Evolutionary conservation across 306 rosid species (phyloP).

Genomic region (Sindora glabra): DNA sequence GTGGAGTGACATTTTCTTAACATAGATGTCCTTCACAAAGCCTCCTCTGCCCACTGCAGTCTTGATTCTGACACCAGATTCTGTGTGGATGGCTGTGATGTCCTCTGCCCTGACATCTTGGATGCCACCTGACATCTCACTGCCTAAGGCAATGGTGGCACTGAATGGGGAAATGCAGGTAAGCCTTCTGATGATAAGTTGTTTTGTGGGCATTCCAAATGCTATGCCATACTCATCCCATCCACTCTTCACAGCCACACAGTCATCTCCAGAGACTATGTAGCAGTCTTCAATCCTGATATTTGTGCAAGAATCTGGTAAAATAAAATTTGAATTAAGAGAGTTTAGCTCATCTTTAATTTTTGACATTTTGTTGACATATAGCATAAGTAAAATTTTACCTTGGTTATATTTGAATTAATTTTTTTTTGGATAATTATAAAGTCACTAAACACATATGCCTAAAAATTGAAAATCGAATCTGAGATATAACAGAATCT

Average conservation of each 20-base stretch:
- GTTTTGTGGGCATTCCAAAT: slow-evolving; percentile 70
- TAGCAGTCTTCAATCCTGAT: slow-evolving; percentile 75
- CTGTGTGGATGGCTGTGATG: slow-evolving; percentile 47
- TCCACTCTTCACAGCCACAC: slow-evolving; percentile 79
- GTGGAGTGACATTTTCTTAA: slow-evolving; percentile 43
- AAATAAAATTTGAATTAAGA: too few relatives aligned
- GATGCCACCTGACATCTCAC: slow-evolving; percentile 84
- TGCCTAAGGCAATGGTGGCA: slow-evolving; percentile 73
- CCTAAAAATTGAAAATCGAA: too few relatives aligned
- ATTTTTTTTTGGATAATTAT: too few relatives aligned
- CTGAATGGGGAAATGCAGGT: slow-evolving; percentile 74
- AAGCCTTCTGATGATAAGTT: slow-evolving; percentile 48
- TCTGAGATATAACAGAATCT: too few relatives aligned
- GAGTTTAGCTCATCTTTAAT: too few relatives aligned
- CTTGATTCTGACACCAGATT: slow-evolving; percentile 70
- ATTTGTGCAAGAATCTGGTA: slow-evolving; percentile 67
- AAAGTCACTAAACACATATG: too few relatives aligned
- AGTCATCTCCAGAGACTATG: slow-evolving; percentile 83
- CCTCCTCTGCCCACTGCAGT: slow-evolving; percentile 79
- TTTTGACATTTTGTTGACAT: too few relatives aligned
- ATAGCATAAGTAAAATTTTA: too few relatives aligned
- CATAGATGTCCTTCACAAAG: slow-evolving; percentile 66
- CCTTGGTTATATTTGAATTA: too few relatives aligned
- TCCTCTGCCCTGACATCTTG: slow-evolving; percentile 72
- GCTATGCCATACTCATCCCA: slow-evolving; percentile 83